Conservation (phyloP, 23 red algal species). For the Cyanidiococcus yangmingshanensis region DNA sequence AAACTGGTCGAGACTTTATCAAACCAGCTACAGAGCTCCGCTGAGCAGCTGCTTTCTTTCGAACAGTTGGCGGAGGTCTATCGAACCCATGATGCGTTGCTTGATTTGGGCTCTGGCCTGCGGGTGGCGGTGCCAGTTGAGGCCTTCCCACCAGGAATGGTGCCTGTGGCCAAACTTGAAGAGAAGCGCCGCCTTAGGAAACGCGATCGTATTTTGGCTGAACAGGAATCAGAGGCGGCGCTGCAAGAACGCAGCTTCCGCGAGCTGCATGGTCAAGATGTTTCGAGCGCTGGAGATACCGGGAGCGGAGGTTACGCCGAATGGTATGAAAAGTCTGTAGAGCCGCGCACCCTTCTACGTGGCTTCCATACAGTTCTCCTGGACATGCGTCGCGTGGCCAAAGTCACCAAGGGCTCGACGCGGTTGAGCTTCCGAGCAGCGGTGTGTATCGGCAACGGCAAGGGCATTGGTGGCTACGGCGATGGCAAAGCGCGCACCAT, state of each 20-base stretch:
- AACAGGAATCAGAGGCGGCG: neutral
- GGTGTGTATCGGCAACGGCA: constrained; percentile 74
- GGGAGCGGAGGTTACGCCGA: constrained; percentile 5
- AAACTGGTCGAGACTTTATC: neutral
- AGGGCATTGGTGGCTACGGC: constrained; percentile 64
- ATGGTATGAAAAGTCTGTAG: constrained; percentile 29
- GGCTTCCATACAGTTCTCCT: constrained; percentile 81
- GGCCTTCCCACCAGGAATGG: neutral
- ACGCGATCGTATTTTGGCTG: neutral
- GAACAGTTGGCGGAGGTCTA: neutral
- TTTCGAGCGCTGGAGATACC: no score
- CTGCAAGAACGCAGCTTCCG: neutral
- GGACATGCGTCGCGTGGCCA: constrained; percentile 52
- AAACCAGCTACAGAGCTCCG: neutral
- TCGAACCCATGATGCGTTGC: neutral
- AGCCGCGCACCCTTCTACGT: constrained; percentile 37
- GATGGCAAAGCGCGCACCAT: constrained; percentile 61
- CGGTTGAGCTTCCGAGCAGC: constrained; percentile 50
- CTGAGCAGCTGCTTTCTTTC: neutral
- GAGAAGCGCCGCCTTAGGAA: neutral
- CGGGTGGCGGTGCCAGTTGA: neutral
- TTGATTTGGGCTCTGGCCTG: neutral
- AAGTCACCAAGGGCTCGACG: constrained; percentile 62
- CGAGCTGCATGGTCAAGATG: neutral
- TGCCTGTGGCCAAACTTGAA: neutral